These are phyloP conservation scores for Lipomyces oligophaga DNA, from an alignment of 805 yeast species.

Conservation along the genomic window DNA sequence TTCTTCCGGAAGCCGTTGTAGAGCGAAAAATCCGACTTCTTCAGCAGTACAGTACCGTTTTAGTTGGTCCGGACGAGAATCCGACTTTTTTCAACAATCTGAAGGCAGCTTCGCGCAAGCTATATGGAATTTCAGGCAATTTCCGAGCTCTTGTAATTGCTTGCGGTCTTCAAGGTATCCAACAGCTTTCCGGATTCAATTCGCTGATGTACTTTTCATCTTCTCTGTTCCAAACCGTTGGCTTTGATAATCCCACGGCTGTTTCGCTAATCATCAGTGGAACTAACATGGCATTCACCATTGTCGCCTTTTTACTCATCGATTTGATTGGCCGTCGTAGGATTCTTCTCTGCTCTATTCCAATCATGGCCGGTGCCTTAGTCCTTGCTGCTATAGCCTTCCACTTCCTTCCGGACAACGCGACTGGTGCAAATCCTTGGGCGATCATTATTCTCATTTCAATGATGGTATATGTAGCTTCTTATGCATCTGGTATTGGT, in stretches of 20 bases:
- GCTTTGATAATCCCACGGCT: conserved; percentile 85
- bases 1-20: conserved; percentile 61
- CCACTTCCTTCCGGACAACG: conserved; percentile 69
- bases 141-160: conserved; percentile 85
- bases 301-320: conserved; percentile 79
- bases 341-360: conserved; percentile 73
- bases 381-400: conserved; percentile 84
- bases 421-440: conserved; percentile 50
- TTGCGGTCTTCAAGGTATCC: conserved; percentile 92
- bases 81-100: conserved; percentile 22
- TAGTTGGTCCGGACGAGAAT: too few species aligned
- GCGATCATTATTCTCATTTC: conserved; percentile 80
- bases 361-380: conserved; percentile 76
- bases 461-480: conserved; percentile 83
- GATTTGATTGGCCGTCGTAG: conserved; percentile 86
- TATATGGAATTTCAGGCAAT: conserved; percentile 50
- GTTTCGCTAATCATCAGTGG: conserved; percentile 92
- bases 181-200: conserved; percentile 95
- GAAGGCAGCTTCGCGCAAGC: conserved; percentile 35
- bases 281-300: conserved; percentile 85
- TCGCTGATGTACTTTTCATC: conserved; percentile 93
- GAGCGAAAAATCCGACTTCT: conserved; percentile 52
- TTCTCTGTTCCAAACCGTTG: conserved; percentile 86
- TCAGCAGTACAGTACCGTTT: conserved; percentile 49
- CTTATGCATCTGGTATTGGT: conserved; percentile 92